Evolutionary conservation across 1,284 basidiomycete genomes (phyloP).

Genomic region (Takashimella tepidaria): DNA sequence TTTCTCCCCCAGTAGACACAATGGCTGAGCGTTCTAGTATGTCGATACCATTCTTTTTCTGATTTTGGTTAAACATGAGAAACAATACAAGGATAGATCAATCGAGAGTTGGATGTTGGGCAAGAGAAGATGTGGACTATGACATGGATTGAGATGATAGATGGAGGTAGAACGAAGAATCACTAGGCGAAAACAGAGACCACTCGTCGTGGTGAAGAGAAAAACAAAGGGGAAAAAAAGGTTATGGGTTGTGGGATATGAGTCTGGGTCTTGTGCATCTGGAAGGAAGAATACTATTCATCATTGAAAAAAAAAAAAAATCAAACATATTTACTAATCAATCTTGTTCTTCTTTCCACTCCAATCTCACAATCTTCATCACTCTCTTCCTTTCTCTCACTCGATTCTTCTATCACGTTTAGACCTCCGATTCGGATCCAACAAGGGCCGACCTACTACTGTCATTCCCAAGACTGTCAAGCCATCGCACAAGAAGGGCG

Average conservation of each 20-base stretch:
- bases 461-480: slow-evolving; percentile 70
- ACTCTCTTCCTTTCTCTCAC: background rate
- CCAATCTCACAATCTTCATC: too few relatives aligned
- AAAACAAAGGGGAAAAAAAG: background rate
- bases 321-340: background rate
- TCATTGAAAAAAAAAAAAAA: slow-evolving; percentile 1
- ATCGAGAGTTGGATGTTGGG: too few relatives aligned
- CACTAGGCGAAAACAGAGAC: too few relatives aligned
- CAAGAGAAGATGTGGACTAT: too few relatives aligned
- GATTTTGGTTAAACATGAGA: too few relatives aligned
- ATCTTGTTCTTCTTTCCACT: slow-evolving; percentile 12
- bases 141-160: too few relatives aligned
- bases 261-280: too few relatives aligned
- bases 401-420: slow-evolving; percentile 4
- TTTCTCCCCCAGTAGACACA: too few relatives aligned
- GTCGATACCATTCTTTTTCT: too few relatives aligned
- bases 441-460: slow-evolving; percentile 91
- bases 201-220: too few relatives aligned
- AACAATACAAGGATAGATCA: too few relatives aligned
- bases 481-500: slow-evolving; percentile 90
- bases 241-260: background rate
- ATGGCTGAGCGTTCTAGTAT: background rate
- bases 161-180: too few relatives aligned
- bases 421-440: slow-evolving; percentile 88
- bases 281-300: slow-evolving; percentile 2